Evolutionary conservation across 2,329 filamentous ascomycete genomes (phyloP), one percentile per base, ranked within the genome.

Genomic region (Lachnellula willkommii): DNA sequence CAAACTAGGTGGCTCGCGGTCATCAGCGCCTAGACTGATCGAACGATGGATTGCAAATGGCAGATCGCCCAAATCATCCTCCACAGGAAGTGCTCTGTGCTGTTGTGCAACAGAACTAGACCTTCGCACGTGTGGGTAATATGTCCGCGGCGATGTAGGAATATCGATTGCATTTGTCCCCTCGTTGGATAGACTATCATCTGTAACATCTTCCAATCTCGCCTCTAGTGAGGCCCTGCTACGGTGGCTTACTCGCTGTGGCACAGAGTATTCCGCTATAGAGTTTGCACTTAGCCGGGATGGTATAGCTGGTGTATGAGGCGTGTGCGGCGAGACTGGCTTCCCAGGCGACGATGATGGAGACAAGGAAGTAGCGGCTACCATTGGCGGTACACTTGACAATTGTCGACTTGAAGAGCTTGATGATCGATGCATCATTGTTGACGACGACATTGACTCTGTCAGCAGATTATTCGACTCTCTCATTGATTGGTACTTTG

Each of bases 261-360:
- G 67, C 50, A 71, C 69, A 35, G 69, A 64, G 66, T 90, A 88
- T 61, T 90, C 87, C 45, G 85, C 84, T 58, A 94, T 90, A 51
- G 89, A 94, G 67, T 95, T 92, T 60, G 94, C 90, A 68, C 90
- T 95, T 22, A 99, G 76, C n/a, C 94, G 83, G 7, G 92, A 96
- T 20, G 93, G 93, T 28, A 97, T 90, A 11, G 92, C 91, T 4
- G 94, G 94, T 0, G 91, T 95, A 67, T 97, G 92, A 1, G 92
- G 90, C 0, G 90, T 96, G 68, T 93, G 90, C 9, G 89, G 91
- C 2, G 90, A 96, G 17, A 95, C 81, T 0, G 91, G 90, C 66
- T 96, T 96, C 55, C 88, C 90, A 1, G 92, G 92, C 9, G 92
- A 96, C 0, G 91, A 93, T 1, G 90, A 93, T 11, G 87, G 86